Base-by-base conservation (phyloP, 371 early-diverging fungal species). In the Blastocladiella emersonii region DNA sequence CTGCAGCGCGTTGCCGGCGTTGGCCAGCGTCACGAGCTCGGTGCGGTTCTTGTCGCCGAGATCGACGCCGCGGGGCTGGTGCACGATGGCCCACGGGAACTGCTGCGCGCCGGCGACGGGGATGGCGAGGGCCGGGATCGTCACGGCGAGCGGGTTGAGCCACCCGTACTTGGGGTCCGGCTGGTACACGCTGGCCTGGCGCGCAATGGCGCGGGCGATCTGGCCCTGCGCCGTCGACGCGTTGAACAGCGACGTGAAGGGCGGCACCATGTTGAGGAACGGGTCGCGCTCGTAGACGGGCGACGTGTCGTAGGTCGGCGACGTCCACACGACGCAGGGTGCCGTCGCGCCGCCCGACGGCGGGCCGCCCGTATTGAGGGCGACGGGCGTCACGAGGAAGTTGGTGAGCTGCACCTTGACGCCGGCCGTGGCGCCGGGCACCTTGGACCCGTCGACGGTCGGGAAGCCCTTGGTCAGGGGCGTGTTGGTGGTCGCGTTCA, bases 161-260 rank as follows among this genome's bases (percentile, higher is more conserved):
- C 74, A 78, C 34, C 78, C 78, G 34, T 68, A 71, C 19, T 61
- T 27, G 27, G 78, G 77, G 56, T 75, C 77, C 5, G 79, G 74
- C 62, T 70, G 70, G 43, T 67, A 74, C 35, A 76, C 74, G 44
- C 19, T 17, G 3, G 45, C 45, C 45, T 3, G 3, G 3, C 53
- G 53, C 17, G 53, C 53, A 7, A 30, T 30, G 5, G 10, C 1
- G 15, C 53, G 53, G 15, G 53, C 30, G 8, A 30, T 8, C 15
- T 30, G 27, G 15, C 53, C 53, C 3, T 32, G 8, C 32, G 53
- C 30, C 53, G 53, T 51, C 17, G 53, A 51, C 53, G 53, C 19
- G 32, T 32, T 30, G 23, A 51, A 51, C 30, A 32, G 8, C 30
- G 53, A 0, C 15, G 53, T 15, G 13, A 30, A 23, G 30, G 27